Base-by-base conservation (phyloP, 129 eudicot species). In the Lactuca sativa region DNA sequence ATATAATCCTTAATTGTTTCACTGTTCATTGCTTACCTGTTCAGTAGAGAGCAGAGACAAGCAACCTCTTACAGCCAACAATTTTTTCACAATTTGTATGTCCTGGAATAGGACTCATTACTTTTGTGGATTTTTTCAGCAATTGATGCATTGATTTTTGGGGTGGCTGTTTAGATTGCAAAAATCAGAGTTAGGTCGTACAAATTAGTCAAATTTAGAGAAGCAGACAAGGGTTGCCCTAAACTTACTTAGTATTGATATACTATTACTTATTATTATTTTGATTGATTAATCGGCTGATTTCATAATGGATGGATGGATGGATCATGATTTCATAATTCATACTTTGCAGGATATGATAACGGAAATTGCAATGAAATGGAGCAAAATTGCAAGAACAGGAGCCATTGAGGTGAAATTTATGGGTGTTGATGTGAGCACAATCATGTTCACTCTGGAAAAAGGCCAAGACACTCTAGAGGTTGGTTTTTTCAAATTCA, bases 391-490 rank as follows among this genome's bases (percentile, higher is more conserved):
- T 64, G 79, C 92, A 71, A 87, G 89, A 82, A 85, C 96, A 15
- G 99, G 97, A 69, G 80, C 83, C 18, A 66, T 89, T 68, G 91
- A 95, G 66, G 86, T 75, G 36, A 85, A 80, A 74, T 95, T 95
- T 68, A 76, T 79, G 82, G 96, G 87, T 14, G 81, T 95, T 77
- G 99, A 95, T 84, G 61, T 82, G 54, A 84, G 88, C 81, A 95
- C 99, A 30, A 78, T 95, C 64, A 95, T 90, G 99, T 85, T 95
- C 82, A 87, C 87, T 68, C 51, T 90, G 86, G 86, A 90, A 77
- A 88, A 83, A 69, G 97, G 97, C 41, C 99, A 83, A 73, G 97
- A 90, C 78, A 63, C 86, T 66, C 69, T 83, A 62, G 95, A 95
- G 99, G 99, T 95, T 83, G 55, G 77, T 79, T 62, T 18, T 49